A percentile compares a stretch with the other conserved stretches of the same genome.
Evolutionary conservation across 768 basidiomycete species (phyloP).

Genomic region (Megacollybia marginata): DNA sequence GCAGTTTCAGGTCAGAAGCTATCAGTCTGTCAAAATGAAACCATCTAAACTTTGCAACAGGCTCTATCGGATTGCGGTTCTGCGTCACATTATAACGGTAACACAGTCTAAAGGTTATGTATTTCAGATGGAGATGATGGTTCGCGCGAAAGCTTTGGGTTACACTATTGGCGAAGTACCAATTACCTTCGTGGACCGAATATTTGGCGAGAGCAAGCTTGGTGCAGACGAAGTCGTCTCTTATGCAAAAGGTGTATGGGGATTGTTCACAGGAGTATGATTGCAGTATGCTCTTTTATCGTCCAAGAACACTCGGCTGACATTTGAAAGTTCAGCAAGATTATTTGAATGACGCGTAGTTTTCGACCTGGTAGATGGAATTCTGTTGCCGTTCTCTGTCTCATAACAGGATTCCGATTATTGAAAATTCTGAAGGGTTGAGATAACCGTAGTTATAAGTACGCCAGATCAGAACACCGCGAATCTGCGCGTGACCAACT

Average conservation of each 20-base stretch:
- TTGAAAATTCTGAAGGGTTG: no score
- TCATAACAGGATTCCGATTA: no score
- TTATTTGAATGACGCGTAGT: no score
- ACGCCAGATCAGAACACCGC: no score
- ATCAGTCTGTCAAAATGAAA: neutral
- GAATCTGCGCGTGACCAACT: no score
- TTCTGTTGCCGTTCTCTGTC: no score
- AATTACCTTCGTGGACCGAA: slow-evolving; percentile 90
- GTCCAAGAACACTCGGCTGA: no score
- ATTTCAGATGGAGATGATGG: slow-evolving; percentile 99
- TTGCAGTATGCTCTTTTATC: neutral
- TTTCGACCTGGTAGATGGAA: no score
- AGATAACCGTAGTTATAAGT: no score
- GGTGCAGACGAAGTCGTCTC: slow-evolving; percentile 83
- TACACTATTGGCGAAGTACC: slow-evolving; percentile 88
- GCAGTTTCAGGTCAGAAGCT: slow-evolving; percentile 69
- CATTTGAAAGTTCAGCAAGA: no score
- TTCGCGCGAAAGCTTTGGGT: slow-evolving; percentile 74
- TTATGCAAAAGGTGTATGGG: slow-evolving; percentile 82
- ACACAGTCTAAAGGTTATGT: slow-evolving; percentile 89
- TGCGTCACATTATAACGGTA: slow-evolving; percentile 77
- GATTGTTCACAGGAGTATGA: slow-evolving; percentile 65
- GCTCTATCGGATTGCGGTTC: slow-evolving; percentile 68
- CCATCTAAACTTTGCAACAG: slow-evolving; percentile 24
- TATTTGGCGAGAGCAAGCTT: slow-evolving; percentile 91